These are phyloP conservation scores for Microstroma glucosiphilum DNA, from an alignment of 1,284 basidiomycete genomes.

Conservation along the genomic window DNA sequence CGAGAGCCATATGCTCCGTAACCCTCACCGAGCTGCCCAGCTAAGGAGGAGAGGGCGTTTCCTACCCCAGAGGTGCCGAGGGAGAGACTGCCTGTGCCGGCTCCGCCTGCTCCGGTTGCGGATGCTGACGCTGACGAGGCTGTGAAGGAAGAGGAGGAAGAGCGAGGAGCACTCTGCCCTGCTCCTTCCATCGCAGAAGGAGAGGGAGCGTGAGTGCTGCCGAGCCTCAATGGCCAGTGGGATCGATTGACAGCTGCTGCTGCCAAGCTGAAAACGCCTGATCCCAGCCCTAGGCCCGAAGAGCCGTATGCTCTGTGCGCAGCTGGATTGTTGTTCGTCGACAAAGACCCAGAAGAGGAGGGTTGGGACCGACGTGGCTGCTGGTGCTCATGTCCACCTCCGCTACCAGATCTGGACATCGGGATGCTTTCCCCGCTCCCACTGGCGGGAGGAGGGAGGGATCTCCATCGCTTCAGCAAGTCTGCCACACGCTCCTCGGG, in stretches of 20 bases:
- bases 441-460: neutral
- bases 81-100: neutral
- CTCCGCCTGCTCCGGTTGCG: neutral
- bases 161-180: neutral
- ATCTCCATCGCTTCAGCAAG: constrained; percentile 1
- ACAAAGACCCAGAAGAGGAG: neutral
- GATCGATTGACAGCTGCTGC: neutral
- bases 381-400: neutral
- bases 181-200: neutral
- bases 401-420: neutral
- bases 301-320: neutral
- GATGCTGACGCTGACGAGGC: no score
- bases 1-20: neutral
- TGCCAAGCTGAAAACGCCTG: constrained; percentile 4
- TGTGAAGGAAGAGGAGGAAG: no score
- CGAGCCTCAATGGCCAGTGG: neutral
- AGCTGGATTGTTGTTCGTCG: neutral
- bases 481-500: neutral
- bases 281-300: neutral
- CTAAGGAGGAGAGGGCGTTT: constrained; percentile 1
- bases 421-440: neutral
- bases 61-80: neutral
- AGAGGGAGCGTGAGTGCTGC: neutral
- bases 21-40: neutral
- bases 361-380: no score